These are phyloP conservation scores for Pichia sp. DNA, from an alignment of 1,139 yeast genomes.

Conservation along the genomic window DNA sequence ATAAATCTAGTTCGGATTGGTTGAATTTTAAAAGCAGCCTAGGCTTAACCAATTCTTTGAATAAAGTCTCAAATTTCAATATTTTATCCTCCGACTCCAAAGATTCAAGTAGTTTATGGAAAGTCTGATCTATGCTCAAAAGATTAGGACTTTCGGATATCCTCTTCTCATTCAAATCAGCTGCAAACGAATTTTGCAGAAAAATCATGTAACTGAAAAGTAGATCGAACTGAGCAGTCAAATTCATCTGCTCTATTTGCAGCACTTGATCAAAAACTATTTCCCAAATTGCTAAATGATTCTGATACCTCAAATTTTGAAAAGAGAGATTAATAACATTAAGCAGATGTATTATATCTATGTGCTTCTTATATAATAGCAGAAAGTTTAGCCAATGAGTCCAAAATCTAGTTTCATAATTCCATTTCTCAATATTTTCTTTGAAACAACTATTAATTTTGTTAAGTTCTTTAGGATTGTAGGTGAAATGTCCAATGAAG, in stretches of 20 bases:
- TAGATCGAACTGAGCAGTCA: constrained; percentile 4
- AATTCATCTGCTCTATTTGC: not conserved
- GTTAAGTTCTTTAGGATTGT: not conserved
- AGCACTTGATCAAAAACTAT: constrained; percentile 1
- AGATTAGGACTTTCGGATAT: not conserved
- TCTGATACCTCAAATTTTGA: not conserved
- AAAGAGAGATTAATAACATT: constrained; percentile 2
- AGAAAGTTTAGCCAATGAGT: constrained; percentile 2
- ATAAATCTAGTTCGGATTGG: constrained; percentile 36
- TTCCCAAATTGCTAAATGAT: constrained; percentile 10
- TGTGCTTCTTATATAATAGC: not conserved
- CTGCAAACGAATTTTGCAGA: constrained; percentile 4
- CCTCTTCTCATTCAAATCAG: constrained; percentile 1
- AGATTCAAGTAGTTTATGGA: constrained; percentile 3
- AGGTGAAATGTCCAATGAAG: not conserved
- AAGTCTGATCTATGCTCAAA: not conserved
- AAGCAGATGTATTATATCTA: not conserved
- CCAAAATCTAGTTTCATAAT: constrained; percentile 3
- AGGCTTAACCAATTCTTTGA: constrained; percentile 23
- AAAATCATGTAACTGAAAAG: constrained; percentile 10
- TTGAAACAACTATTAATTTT: not conserved
- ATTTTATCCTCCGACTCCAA: not conserved
- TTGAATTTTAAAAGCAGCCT: constrained; percentile 31
- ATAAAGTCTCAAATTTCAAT: constrained; percentile 1
- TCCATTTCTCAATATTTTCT: not conserved